Conservation (phyloP, 352 stramenopile genomes). For the Blastocystis sp. region DNA sequence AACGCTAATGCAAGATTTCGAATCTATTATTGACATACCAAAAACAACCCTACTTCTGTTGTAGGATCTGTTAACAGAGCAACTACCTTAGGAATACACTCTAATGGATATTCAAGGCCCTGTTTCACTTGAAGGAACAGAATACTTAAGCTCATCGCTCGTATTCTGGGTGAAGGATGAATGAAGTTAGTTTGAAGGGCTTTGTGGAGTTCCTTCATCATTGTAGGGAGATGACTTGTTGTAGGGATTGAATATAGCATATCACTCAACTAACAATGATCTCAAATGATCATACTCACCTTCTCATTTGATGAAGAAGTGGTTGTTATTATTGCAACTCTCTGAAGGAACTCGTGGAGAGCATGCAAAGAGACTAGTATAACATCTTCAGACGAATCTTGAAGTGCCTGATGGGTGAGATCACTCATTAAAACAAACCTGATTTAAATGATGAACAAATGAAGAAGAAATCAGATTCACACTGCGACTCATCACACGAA, state of each 20-base stretch:
- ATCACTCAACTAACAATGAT: background rate
- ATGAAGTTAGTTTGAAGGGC: background rate
- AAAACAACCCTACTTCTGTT: background rate
- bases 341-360: conserved; percentile 4
- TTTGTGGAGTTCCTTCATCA: background rate
- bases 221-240: background rate
- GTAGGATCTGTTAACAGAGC: background rate
- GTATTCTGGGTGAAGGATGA: background rate
- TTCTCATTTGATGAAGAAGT: background rate
- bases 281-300: background rate
- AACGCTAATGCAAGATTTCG: background rate
- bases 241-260: background rate
- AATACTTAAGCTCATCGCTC: background rate
- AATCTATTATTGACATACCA: background rate
- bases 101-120: conserved; percentile 22
- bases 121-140: conserved; percentile 6
- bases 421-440: background rate
- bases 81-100: conserved; percentile 17
- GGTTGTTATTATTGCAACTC: background rate
- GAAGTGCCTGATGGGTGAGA: background rate
- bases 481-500: background rate
- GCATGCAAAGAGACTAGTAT: background rate
- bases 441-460: background rate
- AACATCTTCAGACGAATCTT: background rate
- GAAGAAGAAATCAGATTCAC: background rate